These are phyloP conservation scores for Ceratobasidium sp. DNA, from an alignment of 1,284 basidiomycete species.

Conservation along the genomic window DNA sequence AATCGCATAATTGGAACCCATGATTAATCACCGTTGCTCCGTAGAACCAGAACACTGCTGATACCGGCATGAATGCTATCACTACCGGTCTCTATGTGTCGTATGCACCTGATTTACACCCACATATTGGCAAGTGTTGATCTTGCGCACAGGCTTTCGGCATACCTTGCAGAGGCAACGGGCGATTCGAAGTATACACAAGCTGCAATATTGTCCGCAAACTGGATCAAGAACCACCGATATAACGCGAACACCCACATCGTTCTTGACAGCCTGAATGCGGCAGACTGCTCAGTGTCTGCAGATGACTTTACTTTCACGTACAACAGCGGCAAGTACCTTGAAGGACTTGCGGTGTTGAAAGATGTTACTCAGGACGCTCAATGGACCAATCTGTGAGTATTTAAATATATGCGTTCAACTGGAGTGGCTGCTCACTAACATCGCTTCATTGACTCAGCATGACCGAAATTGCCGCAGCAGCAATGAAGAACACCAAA, in stretches of 20 bases:
- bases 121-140: not conserved
- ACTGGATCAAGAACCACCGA: slow-evolving; percentile 62
- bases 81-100: slow-evolving; percentile 50
- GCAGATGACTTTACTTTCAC: slow-evolving; percentile 56
- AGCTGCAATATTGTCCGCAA: slow-evolving; percentile 60
- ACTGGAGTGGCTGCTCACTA: not conserved
- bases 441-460: slow-evolving; percentile 50
- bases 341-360: slow-evolving; percentile 63
- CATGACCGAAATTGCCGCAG: slow-evolving; percentile 57
- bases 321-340: slow-evolving; percentile 64
- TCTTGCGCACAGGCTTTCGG: slow-evolving; percentile 54
- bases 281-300: slow-evolving; percentile 57
- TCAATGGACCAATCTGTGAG: slow-evolving; percentile 12
- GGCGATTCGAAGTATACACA: slow-evolving; percentile 59
- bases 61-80: slow-evolving; percentile 51
- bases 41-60: slow-evolving; percentile 19
- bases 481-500: slow-evolving; percentile 57
- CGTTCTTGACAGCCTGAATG: slow-evolving; percentile 62
- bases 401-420: not conserved
- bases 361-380: slow-evolving; percentile 58
- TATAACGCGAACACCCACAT: slow-evolving; percentile 57
- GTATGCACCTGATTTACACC: not conserved
- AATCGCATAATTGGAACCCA: not conserved
- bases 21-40: not conserved
- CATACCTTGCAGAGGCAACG: slow-evolving; percentile 62